Conservation (phyloP, 2,329 filamentous ascomycete species). For the Septoria linicola region DNA sequence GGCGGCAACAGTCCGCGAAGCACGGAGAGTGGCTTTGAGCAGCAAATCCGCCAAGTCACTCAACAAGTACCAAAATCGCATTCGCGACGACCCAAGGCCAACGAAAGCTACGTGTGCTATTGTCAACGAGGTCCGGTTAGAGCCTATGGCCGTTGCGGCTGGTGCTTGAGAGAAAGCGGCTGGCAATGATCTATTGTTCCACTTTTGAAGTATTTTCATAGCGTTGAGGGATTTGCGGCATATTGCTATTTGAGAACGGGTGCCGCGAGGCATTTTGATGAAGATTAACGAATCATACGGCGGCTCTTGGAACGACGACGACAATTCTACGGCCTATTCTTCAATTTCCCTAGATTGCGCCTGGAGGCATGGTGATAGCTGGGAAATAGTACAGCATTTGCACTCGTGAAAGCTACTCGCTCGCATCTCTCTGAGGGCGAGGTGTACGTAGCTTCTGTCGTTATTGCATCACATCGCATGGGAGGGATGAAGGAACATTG, state of each 20-base stretch:
- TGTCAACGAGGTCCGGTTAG: conserved; percentile 40
- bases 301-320: too few species aligned
- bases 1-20: conserved; percentile 57
- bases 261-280: conserved; percentile 32
- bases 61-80: conserved; percentile 24
- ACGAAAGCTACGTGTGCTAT: conserved; percentile 32
- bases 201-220: too few species aligned
- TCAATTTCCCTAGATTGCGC: neutral
- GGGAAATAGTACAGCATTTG: neutral
- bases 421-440: too few species aligned
- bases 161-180: conserved; percentile 45
- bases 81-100: conserved; percentile 5
- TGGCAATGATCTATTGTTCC: conserved; percentile 39
- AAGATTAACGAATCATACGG: neutral
- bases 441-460: too few species aligned
- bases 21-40: conserved; percentile 47
- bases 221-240: neutral
- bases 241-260: conserved; percentile 15
- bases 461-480: too few species aligned
- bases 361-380: neutral
- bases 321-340: neutral
- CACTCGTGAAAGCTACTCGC: too few species aligned
- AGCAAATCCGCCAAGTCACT: conserved; percentile 29
- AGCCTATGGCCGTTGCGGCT: conserved; percentile 45
- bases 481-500: too few species aligned